phyloP scores from a whole-genome alignment of 2,329 filamentous ascomycete species.

The Rachicladosporium sp. region DNA sequence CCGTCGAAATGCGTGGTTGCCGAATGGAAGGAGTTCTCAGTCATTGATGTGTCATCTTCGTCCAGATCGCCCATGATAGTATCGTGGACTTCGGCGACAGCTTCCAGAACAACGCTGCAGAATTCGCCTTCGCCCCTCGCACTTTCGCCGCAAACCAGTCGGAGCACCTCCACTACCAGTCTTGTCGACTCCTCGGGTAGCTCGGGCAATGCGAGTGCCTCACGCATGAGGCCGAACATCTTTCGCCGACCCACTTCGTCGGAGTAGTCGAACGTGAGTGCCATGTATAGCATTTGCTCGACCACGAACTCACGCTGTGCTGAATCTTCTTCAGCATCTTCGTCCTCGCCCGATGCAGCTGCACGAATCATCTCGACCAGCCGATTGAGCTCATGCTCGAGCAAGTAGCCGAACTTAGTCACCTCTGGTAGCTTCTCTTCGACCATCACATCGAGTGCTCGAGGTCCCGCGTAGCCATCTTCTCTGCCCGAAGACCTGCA shows the following conservation, averaged over 20 bases:
- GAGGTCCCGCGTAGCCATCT: constrained; percentile 42
- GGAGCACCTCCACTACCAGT: constrained; percentile 68
- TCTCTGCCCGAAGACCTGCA: constrained; percentile 54
- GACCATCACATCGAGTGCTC: constrained; percentile 60
- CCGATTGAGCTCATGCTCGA: constrained; percentile 66
- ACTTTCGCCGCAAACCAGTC: constrained; percentile 68
- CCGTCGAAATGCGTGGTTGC: constrained; percentile 74
- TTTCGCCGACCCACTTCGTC: constrained; percentile 90
- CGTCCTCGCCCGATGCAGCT: constrained; percentile 43
- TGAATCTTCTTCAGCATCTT: constrained; percentile 64
- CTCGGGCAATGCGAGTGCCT: constrained; percentile 72
- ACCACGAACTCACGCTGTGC: constrained; percentile 91
- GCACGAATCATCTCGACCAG: constrained; percentile 52
- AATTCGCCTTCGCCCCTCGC: constrained; percentile 68
- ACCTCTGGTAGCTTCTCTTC: constrained; percentile 96
- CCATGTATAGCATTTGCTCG: constrained; percentile 87
- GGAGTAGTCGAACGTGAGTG: constrained; percentile 86
- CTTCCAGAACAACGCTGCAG: constrained; percentile 76
- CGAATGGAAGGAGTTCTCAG: constrained; percentile 80
- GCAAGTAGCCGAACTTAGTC: constrained; percentile 74
- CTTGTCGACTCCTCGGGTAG: constrained; percentile 89
- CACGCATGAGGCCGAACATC: constrained; percentile 85
- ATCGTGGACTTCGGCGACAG: constrained; percentile 92
- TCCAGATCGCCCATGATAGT: constrained; percentile 62
- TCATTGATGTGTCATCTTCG: constrained; percentile 35